Evolutionary conservation across 2,329 filamentous ascomycete species (phyloP), one percentile per base, ranked within the genome.

Genomic region (Fonsecaea pugnacius): DNA sequence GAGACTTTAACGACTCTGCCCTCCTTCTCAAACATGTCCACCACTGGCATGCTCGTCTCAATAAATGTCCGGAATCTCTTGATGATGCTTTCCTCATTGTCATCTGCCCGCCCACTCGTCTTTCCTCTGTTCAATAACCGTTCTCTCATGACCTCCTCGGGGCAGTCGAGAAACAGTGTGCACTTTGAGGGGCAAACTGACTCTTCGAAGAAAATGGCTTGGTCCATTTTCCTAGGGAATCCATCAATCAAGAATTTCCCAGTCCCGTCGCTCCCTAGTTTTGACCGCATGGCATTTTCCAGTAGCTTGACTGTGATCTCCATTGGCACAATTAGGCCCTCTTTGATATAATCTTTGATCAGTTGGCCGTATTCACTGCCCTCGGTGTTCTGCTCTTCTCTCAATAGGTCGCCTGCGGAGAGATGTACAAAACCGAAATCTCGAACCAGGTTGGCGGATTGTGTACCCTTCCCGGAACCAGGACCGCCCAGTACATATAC

Each of bases 251-350:
- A 74, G 83, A 98, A 98, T 73, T 90, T 87, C 59, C 85, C 85
- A 76, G 87, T 89, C 27, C 58, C 63, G 7, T 80, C 78, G 62
- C 83, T 78, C 62, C 82, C 74, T 58, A 96, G 86, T 12, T 85
- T 83, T 8, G 85, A 87, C 62, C 83, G 84, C 91, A 99, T 98
- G 64, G 93, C 92, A 78, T 96, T 96, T 80, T 97, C 93, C 50
- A 99, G 85, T 38, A 99, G 81, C 73, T 93, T 89, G 65, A 99
- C 90, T 4, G 95, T 99, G 57, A 98, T 92, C 78, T 98, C 94
- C 91, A 96, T 96, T n/a, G 95, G 95, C 69, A 99, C 95, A 77
- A 99, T 99, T 72, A 88, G 88, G 65, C 95, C 95, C 76, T 99
- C 89, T 75, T 90, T 91, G 83, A 99, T 99, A 82, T 95, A 93